These are phyloP conservation scores for Kappamyces sp. DNA, from an alignment of 192 early-diverging fungal species.

Conservation along the genomic window DNA sequence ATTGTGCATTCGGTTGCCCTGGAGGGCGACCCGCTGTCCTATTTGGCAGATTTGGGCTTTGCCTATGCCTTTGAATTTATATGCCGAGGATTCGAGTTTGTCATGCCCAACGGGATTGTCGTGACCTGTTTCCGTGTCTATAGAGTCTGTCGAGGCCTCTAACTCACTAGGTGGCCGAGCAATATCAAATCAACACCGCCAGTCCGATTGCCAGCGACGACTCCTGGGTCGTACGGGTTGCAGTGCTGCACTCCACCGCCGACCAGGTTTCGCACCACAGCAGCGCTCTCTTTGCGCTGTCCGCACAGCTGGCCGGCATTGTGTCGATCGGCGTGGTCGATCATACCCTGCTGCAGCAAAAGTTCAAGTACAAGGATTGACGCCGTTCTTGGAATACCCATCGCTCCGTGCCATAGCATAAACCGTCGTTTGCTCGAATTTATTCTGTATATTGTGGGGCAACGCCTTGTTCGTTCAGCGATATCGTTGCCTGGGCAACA, in stretches of 20 bases:
- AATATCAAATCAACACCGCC: background rate
- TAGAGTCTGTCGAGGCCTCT: constrained; percentile 11
- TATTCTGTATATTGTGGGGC: too few relatives aligned
- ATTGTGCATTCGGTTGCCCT: constrained; percentile 53
- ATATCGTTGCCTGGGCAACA: too few relatives aligned
- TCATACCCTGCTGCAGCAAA: constrained; percentile 6
- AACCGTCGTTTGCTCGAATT: too few relatives aligned
- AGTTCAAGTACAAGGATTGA: constrained; percentile 9
- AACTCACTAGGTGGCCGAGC: background rate
- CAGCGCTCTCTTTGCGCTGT: background rate
- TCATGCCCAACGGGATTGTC: background rate
- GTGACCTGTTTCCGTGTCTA: too few relatives aligned
- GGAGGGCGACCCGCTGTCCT: constrained; percentile 48
- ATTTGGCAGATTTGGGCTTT: background rate
- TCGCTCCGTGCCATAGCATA: background rate
- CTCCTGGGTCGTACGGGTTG: background rate
- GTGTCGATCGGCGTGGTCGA: constrained; percentile 1
- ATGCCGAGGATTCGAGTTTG: background rate
- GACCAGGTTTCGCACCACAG: constrained; percentile 3
- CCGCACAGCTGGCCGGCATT: constrained; percentile 3
- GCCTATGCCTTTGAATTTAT: background rate
- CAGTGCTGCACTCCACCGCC: background rate
- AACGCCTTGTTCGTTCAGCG: too few relatives aligned
- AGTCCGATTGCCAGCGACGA: background rate
- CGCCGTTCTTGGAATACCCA: background rate